Base-by-base conservation (phyloP, 2,329 filamentous ascomycete species). In the Fusarium sarcochroum region DNA sequence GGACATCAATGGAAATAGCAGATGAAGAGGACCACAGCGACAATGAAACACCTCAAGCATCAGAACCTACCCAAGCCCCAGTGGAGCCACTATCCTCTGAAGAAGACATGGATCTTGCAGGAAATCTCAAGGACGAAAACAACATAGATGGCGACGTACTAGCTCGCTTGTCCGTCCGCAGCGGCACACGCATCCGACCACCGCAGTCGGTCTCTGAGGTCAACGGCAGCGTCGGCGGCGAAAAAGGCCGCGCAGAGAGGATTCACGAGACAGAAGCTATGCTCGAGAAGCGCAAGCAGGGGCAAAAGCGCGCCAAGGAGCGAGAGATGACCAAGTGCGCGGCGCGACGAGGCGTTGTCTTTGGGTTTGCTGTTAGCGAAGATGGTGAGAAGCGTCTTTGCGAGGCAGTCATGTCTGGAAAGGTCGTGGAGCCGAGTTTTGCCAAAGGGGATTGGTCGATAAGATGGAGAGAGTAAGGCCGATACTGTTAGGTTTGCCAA, bases 281-380 rank as follows among this genome's bases (percentile, higher is more conserved):
- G 79, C 72, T 82, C 37, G 76, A 80, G 63, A 86, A 84, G 75
- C 76, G 86, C 23, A 73, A 77, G 14, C 80, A 86, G 52, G 86
- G 86, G 0, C 81, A 86, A 73, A 80, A 77, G 59, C 70, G 58
- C 47, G 75, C 71, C 5, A 75, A 84, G 6, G 82, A 84, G 69
- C 81, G 85, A 23, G 89, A 92, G 74, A 81, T 89, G 79, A 83
- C 91, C 46, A 82, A 86, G 27, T 84, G 85, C n/a, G 89, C 88
- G 0, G 90, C 90, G 3, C 85, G 90, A 69, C 82, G 89, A 21
- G 85, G 84, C 3, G 86, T 86, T 58, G 86, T 86, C 0, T 88
- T 89, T 77, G 86, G 86, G 2, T 82, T 87, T 32, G 54, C 71
- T 5, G 57, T 73, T 0, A 68, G 59, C 2, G 63, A 63, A 2